phyloP scores from a whole-genome alignment of 2,329 filamentous ascomycete species.

The Paecilomyces fulvus region DNA sequence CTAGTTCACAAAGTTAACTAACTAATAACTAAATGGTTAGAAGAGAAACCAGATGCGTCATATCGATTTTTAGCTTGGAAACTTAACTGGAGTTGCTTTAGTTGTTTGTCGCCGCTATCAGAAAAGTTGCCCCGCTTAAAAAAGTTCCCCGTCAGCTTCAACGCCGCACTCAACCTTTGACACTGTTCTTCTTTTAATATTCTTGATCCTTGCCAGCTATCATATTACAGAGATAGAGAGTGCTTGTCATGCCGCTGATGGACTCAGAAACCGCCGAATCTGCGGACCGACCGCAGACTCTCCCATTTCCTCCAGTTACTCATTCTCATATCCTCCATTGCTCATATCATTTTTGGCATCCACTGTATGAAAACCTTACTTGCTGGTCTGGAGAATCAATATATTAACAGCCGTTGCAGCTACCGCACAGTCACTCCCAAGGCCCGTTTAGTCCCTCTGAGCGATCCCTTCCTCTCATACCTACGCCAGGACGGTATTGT shows the following conservation, averaged over 20 bases:
- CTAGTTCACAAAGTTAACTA: background rate
- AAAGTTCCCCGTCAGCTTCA: background rate
- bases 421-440: constrained; percentile 77
- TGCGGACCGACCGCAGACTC: constrained; percentile 14
- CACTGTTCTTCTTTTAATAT: background rate
- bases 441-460: constrained; percentile 73
- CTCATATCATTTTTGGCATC: constrained; percentile 88
- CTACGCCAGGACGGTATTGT: constrained; percentile 89
- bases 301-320: constrained; percentile 75
- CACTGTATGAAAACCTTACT: constrained; percentile 44
- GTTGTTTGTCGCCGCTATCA: background rate
- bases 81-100: background rate
- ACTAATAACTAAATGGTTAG: background rate
- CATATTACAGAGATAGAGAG: background rate
- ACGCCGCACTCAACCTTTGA: background rate
- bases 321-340: constrained; percentile 87
- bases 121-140: background rate
- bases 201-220: background rate
- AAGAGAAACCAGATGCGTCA: background rate
- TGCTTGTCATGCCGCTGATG: constrained; percentile 20
- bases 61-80: background rate
- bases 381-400: background rate
- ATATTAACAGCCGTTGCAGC: constrained; percentile 32
- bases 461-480: constrained; percentile 69
- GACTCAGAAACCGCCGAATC: constrained; percentile 6